A percentile compares a stretch with the other conserved stretches of the same genome.
phyloP scores from a whole-genome alignment of 2,329 filamentous ascomycete species.

The Colletotrichum incanum region DNA sequence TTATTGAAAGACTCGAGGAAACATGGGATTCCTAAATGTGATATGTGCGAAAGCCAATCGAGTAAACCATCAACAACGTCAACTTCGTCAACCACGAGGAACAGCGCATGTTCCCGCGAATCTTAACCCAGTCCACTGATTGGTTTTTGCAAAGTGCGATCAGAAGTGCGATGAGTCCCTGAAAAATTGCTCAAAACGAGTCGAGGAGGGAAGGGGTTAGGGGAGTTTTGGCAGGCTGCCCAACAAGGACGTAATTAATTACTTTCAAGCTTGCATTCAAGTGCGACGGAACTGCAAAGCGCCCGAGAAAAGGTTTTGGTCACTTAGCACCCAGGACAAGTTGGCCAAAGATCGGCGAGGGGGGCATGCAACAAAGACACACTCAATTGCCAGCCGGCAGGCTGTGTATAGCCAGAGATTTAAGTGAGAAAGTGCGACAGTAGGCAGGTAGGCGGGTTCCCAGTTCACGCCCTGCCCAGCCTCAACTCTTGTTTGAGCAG shows the following conservation, averaged over 20 bases:
- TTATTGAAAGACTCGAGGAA: not conserved
- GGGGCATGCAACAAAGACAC: not conserved
- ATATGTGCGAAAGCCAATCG: not conserved
- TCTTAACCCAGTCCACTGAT: too few relatives aligned
- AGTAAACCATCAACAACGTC: too few relatives aligned
- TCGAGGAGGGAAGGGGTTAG: not conserved
- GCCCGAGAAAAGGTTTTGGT: not conserved
- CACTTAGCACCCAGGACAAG: not conserved
- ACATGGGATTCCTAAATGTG: not conserved
- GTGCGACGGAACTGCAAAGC: not conserved
- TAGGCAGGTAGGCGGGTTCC: not conserved
- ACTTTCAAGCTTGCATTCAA: not conserved
- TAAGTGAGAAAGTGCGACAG: not conserved
- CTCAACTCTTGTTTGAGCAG: not conserved
- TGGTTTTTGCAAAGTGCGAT: not conserved
- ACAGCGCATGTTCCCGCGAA: too few relatives aligned
- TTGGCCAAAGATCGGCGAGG: not conserved
- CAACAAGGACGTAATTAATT: not conserved
- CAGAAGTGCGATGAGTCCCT: not conserved
- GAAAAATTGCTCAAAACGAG: not conserved
- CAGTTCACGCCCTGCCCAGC: too few relatives aligned
- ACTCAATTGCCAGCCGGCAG: not conserved
- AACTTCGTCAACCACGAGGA: too few relatives aligned
- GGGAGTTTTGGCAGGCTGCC: not conserved
- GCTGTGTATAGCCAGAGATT: not conserved